Base-by-base conservation (phyloP, 108 stramenopile genomes). In the Pseudonitzschia pungens region DNA sequence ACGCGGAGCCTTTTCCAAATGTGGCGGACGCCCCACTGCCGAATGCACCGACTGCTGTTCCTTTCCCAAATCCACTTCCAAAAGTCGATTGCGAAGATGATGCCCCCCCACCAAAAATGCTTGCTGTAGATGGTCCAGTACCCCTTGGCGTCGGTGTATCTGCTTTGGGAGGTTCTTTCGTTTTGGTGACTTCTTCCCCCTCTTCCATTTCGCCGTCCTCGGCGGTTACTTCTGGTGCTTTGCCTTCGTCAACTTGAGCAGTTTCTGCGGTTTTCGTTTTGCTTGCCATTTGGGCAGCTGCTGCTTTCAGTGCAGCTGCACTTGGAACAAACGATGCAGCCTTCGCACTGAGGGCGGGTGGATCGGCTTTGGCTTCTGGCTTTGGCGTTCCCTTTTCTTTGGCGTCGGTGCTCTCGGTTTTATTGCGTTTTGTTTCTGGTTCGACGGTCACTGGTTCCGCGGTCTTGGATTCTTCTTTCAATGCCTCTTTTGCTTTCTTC, bases 391-490 rank as follows among this genome's bases (percentile, higher is more conserved):
- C 33, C 16, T 68, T 55, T 28, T 52, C 50, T 62, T 40, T 45
- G 21, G 9, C 52, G 1, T 57, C 76, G 20, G 14, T 62, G 20
- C 58, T 72, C 10, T 73, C 64, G 21, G 73, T 65, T 71, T 73
- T 74, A 27, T 44, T 58, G 28, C 53, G 31, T 65, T 82, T 75
- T 70, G 64, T 40, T 0, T 63, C 43, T 41, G 72, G 68, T 66
- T 74, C 72, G 29, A 33, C n/a, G 14, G 33, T 10, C 9, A 21
- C 29, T 67, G 59, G 60, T 45, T 60, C 44, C 20, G 66, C 21
- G 15, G 66, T 10, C 42, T 48, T 50, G 45, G 29, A 3, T 48
- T 50, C 66, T 67, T 45, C 43, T 67, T 81, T 80, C 40, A 21
- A n/a, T 18, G 52, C 31, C 24, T 71, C 77, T 55, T 70, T 70